These are phyloP conservation scores for Metschnikowia gruessii DNA, from an alignment of 805 yeast genomes.

Conservation along the genomic window DNA sequence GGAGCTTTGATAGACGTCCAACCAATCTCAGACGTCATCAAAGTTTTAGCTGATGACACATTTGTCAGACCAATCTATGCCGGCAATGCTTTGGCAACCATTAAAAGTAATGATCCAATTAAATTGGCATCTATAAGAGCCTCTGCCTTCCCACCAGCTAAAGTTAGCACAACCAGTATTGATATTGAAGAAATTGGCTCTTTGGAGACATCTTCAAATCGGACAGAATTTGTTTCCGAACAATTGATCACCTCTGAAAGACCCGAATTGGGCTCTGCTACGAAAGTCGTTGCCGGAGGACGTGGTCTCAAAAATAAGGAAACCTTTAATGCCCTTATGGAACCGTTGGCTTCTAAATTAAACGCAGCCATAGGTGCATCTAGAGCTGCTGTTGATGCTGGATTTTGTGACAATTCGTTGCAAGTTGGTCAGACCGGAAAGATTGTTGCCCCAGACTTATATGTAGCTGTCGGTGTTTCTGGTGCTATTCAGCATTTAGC, in stretches of 20 bases:
- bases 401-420: conserved; percentile 90
- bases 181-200: conserved; percentile 48
- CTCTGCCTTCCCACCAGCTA: conserved; percentile 65
- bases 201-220: conserved; percentile 34
- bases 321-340: conserved; percentile 70
- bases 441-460: conserved; percentile 93
- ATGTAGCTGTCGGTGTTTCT: conserved; percentile 89
- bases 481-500: conserved; percentile 99
- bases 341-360: conserved; percentile 79
- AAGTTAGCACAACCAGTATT: conserved; percentile 29
- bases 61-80: conserved; percentile 95
- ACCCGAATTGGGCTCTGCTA: conserved; percentile 87
- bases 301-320: conserved; percentile 90
- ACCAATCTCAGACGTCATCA: conserved; percentile 80
- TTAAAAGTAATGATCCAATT: conserved; percentile 62
- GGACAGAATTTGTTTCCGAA: conserved; percentile 71
- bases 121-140: conserved; percentile 77
- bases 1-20: conserved; percentile 84
- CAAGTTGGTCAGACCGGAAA: conserved; percentile 99
- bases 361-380: conserved; percentile 97
- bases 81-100: conserved; percentile 87
- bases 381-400: conserved; percentile 96
- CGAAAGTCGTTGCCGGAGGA: conserved; percentile 85
- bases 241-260: conserved; percentile 73
- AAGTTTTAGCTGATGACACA: conserved; percentile 62